phyloP scores from a whole-genome alignment of 2,329 filamentous ascomycete species.

The Sporothrix dimorphospora region DNA sequence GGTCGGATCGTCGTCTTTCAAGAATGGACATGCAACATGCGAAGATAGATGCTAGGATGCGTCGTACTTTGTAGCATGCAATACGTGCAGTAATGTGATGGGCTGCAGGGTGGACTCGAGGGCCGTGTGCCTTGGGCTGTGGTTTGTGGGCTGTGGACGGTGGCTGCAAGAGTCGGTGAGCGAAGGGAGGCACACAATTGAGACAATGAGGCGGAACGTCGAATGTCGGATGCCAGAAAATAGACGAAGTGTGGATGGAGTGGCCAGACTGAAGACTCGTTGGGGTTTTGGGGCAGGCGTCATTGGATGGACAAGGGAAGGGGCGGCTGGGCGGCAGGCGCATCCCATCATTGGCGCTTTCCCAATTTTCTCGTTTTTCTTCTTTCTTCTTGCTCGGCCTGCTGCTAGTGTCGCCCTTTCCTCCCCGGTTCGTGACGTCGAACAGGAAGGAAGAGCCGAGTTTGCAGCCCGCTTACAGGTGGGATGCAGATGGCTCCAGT shows the following conservation, averaged over 20 bases:
- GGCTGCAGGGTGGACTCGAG: not conserved
- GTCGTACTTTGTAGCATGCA: not conserved
- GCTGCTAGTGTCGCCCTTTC: slow-evolving; percentile 15
- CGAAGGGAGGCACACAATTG: not conserved
- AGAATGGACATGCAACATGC: not conserved
- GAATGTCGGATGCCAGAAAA: slow-evolving; percentile 14
- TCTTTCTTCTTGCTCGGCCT: not conserved
- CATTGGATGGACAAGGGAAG: not conserved
- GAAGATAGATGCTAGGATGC: not conserved
- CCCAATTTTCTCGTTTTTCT: not conserved
- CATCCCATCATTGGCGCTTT: slow-evolving; percentile 2
- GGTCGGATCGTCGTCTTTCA: not conserved
- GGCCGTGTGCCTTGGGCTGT: not conserved
- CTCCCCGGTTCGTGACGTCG: not conserved
- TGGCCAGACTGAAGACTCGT: not conserved
- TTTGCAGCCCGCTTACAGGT: not conserved
- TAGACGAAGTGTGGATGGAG: slow-evolving; percentile 3
- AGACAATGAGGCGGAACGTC: slow-evolving; percentile 12
- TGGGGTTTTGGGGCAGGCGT: not conserved
- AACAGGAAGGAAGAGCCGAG: slow-evolving; percentile 10
- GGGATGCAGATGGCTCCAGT: not conserved
- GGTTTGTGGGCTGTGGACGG: not conserved
- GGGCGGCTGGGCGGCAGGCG: not conserved
- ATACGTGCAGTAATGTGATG: not conserved
- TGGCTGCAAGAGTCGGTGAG: slow-evolving; percentile 23